Evolutionary conservation across 345 rosid species (phyloP), one percentile per base, ranked within the genome.

Genomic region (Melaleuca alternifolia): DNA sequence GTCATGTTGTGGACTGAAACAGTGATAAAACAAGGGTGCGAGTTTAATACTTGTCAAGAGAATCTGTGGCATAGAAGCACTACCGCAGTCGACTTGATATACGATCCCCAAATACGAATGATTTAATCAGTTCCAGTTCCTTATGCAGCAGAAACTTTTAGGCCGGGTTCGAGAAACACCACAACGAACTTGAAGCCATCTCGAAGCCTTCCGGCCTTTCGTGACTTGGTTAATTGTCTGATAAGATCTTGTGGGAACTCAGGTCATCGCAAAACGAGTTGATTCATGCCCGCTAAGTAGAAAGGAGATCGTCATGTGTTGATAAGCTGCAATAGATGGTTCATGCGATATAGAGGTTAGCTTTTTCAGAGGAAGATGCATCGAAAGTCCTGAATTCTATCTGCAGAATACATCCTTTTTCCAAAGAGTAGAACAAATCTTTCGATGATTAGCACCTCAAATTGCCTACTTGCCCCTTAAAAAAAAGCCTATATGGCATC

Each of bases 351-450:
- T 12, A 56, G 26, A 56, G 28, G 24, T 12, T 23, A 56, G 24
- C 10, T 56, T n/a, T 56, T 56, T n/a, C n/a, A 24, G 61, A 5
- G 61, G 2, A 56, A 56, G 24, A 24, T 56, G 61, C 28, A 56
- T 56, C 14, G 3, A 6, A 24, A 23, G 3, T 56, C 62, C 14
- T 56, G 10, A 56, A 56, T 56, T 56, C 0, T 10, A 1, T 56
- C 10, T 56, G 26, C 0, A 5, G 0, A 23, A 24, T 56, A 0
- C 0, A 56, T 23, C 11, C 0, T 21, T 9, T 54, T 54, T 56
- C 23, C 2, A 10, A 56, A 12, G 62, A 0, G 3, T 56, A 23
- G n/a, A n/a, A 23, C 62, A 56, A 56, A 23, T 56, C 28, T 0
- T 2, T 56, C 26, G 28, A 56, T 56, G 62, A 56, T 12, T 56